Evolutionary conservation across 2,329 filamentous ascomycete genomes (phyloP).

Genomic region (Metarhizium album): DNA sequence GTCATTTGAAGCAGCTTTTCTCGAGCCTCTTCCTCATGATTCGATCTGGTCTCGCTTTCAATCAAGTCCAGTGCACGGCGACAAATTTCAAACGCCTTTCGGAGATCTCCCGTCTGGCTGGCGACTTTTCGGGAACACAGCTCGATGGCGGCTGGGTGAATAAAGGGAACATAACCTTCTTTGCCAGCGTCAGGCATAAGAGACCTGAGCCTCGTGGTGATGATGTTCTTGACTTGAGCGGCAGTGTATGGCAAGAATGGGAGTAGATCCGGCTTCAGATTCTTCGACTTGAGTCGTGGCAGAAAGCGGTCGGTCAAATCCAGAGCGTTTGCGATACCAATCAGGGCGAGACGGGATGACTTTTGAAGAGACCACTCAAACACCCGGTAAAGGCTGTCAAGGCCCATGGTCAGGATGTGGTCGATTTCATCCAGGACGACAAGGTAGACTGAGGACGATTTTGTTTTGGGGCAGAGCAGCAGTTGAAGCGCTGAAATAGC

Average conservation of each 20-base stretch:
- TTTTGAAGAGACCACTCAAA: conserved; percentile 91
- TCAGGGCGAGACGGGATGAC: conserved; percentile 66
- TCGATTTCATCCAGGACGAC: conserved; percentile 93
- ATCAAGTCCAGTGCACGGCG: conserved; percentile 81
- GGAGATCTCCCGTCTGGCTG: conserved; percentile 84
- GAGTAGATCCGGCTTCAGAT: conserved; percentile 79
- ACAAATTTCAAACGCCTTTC: conserved; percentile 92
- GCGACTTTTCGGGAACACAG: conserved; percentile 92
- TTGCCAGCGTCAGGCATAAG: conserved; percentile 47
- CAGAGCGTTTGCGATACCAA: conserved; percentile 92
- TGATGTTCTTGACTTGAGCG: conserved; percentile 74
- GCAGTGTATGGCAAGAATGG: conserved; percentile 91
- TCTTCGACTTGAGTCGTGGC: conserved; percentile 83
- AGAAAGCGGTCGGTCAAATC: conserved; percentile 93
- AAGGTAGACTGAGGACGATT: conserved; percentile 52
- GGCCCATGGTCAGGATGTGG: conserved; percentile 77
- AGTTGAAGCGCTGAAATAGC: conserved; percentile 57
- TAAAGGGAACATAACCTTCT: conserved; percentile 64
- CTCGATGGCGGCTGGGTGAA: conserved; percentile 88
- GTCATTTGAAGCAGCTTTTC: conserved; percentile 48
- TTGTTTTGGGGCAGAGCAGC: conserved; percentile 57
- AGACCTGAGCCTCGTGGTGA: conserved; percentile 71
- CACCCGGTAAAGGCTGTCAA: conserved; percentile 83
- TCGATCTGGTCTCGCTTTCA: conserved; percentile 70
- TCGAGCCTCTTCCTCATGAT: conserved; percentile 52